Evolutionary conservation across 1,284 basidiomycete genomes (phyloP).

Genomic region (Ustilago curta): DNA sequence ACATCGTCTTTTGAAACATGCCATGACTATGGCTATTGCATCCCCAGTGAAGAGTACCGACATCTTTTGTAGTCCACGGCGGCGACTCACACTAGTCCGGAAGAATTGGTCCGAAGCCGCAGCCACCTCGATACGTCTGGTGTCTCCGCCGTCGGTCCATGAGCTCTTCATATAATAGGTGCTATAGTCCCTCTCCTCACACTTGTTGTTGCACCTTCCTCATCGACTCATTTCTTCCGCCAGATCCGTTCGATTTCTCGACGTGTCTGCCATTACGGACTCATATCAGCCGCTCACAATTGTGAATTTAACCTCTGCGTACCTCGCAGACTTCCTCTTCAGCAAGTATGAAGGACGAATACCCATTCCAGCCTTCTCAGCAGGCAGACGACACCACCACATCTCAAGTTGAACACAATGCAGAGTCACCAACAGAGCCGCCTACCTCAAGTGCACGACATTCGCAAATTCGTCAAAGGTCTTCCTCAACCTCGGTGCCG

Average conservation of each 20-base stretch:
- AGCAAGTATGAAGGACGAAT: constrained; percentile 19
- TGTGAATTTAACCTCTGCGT: neutral
- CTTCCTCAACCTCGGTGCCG: constrained; percentile 13
- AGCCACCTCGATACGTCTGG: too few species aligned
- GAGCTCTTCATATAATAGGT: neutral
- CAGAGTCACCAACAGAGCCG: constrained; percentile 4
- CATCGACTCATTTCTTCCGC: neutral
- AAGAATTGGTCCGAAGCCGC: neutral
- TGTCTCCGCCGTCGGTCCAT: neutral
- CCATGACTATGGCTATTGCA: neutral
- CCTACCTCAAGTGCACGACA: constrained; percentile 13
- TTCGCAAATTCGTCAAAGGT: constrained; percentile 20
- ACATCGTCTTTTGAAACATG: neutral
- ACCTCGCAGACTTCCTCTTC: neutral
- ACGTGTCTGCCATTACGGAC: neutral
- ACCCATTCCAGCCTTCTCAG: neutral
- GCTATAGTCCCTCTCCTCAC: neutral
- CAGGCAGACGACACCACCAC: neutral
- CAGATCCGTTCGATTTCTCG: neutral
- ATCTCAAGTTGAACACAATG: neutral
- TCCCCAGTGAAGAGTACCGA: neutral
- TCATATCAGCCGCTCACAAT: neutral
- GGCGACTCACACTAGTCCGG: neutral
- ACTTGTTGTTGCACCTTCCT: neutral
- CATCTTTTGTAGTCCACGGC: neutral